Conservation (phyloP, 176 grass and related monocot species). For the Cenchrus purpureus region DNA sequence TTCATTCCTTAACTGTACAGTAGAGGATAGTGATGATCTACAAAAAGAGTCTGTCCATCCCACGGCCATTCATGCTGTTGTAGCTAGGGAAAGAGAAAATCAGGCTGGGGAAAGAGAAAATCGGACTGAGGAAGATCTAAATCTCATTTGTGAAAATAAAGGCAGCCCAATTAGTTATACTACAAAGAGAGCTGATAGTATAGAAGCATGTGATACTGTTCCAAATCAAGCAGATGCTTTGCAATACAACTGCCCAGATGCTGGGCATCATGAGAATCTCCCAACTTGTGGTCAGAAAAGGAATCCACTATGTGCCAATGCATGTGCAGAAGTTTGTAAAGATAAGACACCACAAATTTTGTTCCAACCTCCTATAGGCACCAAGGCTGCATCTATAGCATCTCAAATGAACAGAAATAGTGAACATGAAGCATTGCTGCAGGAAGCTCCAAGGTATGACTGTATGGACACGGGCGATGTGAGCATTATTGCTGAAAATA, state of each 20-base stretch:
- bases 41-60: conserved; percentile 28
- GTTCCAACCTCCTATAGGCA: conserved; percentile 16
- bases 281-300: conserved; percentile 32
- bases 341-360: conserved; percentile 11
- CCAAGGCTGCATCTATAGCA: neutral
- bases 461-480: conserved; percentile 18
- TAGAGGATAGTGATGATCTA: conserved; percentile 42
- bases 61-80: neutral
- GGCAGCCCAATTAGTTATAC: conserved; percentile 24
- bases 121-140: conserved; percentile 33
- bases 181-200: neutral
- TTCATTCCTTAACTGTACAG: conserved; percentile 18
- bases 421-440: conserved; percentile 27
- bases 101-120: conserved; percentile 9
- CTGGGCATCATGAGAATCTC: conserved; percentile 6
- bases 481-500: conserved; percentile 36
- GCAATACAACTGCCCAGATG: conserved; percentile 8
- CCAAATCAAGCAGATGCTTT: conserved; percentile 36
- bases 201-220: conserved; percentile 4
- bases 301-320: neutral
- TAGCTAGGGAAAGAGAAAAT: conserved; percentile 13
- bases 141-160: conserved; percentile 15
- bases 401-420: conserved; percentile 24
- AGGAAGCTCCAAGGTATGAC: neutral
- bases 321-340: conserved; percentile 2